phyloP scores from a whole-genome alignment of 2,329 filamentous ascomycete genomes.

The Pyrenophora seminiperda region DNA sequence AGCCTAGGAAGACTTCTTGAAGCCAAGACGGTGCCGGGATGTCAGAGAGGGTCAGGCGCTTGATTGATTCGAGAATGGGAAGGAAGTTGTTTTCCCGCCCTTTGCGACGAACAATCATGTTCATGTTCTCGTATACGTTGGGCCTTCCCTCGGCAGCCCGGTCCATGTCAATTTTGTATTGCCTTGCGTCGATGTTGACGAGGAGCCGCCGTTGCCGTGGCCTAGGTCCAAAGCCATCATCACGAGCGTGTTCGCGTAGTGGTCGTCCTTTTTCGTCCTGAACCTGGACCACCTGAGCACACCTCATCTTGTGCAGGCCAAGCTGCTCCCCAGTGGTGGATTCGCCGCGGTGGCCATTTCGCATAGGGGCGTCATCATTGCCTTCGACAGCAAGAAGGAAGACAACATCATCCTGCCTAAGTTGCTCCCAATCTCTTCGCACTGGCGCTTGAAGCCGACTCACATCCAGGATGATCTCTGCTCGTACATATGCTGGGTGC shows the following conservation, averaged over 20 bases:
- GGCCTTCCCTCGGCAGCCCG: slow-evolving; percentile 67
- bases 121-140: slow-evolving; percentile 83
- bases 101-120: slow-evolving; percentile 80
- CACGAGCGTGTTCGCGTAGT: slow-evolving; percentile 67
- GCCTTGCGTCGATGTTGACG: slow-evolving; percentile 77
- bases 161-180: slow-evolving; percentile 78
- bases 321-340: slow-evolving; percentile 63
- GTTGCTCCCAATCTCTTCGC: slow-evolving; percentile 84
- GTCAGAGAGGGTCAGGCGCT: slow-evolving; percentile 80
- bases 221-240: slow-evolving; percentile 65
- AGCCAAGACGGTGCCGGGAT: slow-evolving; percentile 88
- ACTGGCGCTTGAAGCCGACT: slow-evolving; percentile 76
- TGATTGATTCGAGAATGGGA: slow-evolving; percentile 88
- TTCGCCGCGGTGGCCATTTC: slow-evolving; percentile 60
- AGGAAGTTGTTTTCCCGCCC: slow-evolving; percentile 97
- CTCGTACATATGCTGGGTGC: slow-evolving; percentile 81
- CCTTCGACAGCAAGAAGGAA: slow-evolving; percentile 81
- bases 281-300: slow-evolving; percentile 84
- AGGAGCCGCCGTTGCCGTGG: slow-evolving; percentile 71
- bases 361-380: slow-evolving; percentile 56
- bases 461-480: slow-evolving; percentile 84
- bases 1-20: slow-evolving; percentile 96
- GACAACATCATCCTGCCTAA: slow-evolving; percentile 85
- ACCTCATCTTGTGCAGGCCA: slow-evolving; percentile 73
- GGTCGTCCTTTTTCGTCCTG: slow-evolving; percentile 82